Conservation (phyloP, 345 rosid genomes). For the Luvunga scandens region DNA sequence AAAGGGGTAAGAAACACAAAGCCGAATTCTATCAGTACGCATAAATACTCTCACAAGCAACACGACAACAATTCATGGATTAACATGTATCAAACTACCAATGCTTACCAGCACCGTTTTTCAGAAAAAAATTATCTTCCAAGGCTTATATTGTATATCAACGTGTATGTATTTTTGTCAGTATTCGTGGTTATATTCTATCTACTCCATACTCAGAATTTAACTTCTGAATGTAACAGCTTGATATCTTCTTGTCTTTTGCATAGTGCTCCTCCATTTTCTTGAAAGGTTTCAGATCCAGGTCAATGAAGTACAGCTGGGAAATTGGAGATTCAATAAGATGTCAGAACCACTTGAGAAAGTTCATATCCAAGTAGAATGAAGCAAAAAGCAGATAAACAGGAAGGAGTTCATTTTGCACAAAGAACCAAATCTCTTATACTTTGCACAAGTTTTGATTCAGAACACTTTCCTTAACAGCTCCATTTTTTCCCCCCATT, state of each 20-base stretch:
- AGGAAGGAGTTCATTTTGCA: background rate
- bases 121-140: background rate
- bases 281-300: constrained; percentile 70
- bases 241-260: constrained; percentile 56
- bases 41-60: constrained; percentile 6
- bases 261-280: constrained; percentile 66
- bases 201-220: constrained; percentile 23
- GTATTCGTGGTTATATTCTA: constrained; percentile 8
- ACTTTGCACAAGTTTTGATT: background rate
- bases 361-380: background rate
- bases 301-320: constrained; percentile 76
- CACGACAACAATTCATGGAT: background rate
- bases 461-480: background rate
- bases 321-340: constrained; percentile 13
- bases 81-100: background rate
- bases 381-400: no score
- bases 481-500: background rate
- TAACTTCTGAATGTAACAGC: constrained; percentile 35
- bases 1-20: background rate
- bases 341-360: constrained; percentile 3
- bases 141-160: constrained; percentile 8
- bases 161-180: constrained; percentile 10
- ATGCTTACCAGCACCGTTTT: constrained; percentile 24
- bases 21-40: background rate
- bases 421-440: background rate